These are phyloP conservation scores for Erodium chrysanthum DNA, from an alignment of 441 rosid species.

Conservation along the genomic window DNA sequence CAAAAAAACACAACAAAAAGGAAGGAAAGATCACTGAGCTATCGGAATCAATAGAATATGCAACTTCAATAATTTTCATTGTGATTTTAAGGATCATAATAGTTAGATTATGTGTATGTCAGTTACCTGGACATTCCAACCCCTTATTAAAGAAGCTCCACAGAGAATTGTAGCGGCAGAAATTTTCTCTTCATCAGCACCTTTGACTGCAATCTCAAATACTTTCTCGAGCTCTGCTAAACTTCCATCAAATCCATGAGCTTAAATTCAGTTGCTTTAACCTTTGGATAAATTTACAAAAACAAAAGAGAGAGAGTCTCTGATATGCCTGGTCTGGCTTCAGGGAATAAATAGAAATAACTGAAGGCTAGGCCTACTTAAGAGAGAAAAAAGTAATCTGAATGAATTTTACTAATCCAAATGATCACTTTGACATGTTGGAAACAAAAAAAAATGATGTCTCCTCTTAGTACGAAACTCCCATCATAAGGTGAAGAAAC, in stretches of 20 bases:
- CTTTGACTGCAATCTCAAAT: constrained; percentile 57
- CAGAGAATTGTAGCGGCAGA: constrained; percentile 68
- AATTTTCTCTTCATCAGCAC: constrained; percentile 58
- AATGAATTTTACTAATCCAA: constrained; percentile 14
- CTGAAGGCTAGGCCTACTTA: constrained; percentile 49
- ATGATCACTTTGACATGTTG: constrained; percentile 12
- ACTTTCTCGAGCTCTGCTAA: constrained; percentile 72
- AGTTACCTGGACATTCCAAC: constrained; percentile 70
- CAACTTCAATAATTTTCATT: constrained; percentile 10
- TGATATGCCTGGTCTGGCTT: constrained; percentile 49
- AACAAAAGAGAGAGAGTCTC: constrained; percentile 34
- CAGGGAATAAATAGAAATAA: constrained; percentile 53
- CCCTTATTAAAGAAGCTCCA: constrained; percentile 65
- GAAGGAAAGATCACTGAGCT: background rate
- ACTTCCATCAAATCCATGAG: constrained; percentile 78
- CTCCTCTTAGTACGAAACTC: no score
- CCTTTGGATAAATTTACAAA: constrained; percentile 54
- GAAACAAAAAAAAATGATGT: constrained; percentile 3
- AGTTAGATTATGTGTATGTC: constrained; percentile 6
- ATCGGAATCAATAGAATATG: background rate
- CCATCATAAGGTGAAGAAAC: constrained; percentile 5
- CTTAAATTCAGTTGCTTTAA: constrained; percentile 60
- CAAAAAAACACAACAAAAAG: background rate
- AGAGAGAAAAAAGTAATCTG: constrained; percentile 26
- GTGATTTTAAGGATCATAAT: constrained; percentile 6